Conservation (phyloP, 352 stramenopile genomes). For the Plasmopara muralis region DNA sequence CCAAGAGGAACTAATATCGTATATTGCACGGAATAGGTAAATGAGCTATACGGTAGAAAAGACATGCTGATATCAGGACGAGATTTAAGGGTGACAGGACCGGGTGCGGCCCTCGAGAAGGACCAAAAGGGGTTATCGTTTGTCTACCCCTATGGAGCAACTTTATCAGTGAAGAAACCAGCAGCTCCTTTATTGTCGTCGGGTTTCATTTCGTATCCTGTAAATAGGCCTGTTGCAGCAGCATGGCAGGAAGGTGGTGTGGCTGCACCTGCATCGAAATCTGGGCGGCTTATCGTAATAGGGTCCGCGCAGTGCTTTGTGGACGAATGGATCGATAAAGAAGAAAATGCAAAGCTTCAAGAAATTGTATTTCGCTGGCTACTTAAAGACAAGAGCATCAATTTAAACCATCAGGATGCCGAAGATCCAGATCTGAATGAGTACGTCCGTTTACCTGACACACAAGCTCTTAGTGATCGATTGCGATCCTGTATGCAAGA, state of each 20-base stretch:
- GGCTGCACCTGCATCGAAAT: slow-evolving; percentile 39
- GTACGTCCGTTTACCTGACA: slow-evolving; percentile 90
- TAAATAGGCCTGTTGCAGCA: slow-evolving; percentile 90
- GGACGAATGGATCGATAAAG: slow-evolving; percentile 94
- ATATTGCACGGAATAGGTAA: slow-evolving; percentile 24
- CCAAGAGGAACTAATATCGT: neutral
- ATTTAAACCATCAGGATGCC: slow-evolving; percentile 57
- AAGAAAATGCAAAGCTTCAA: slow-evolving; percentile 90
- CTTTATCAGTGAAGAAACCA: slow-evolving; percentile 90
- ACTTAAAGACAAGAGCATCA: slow-evolving; percentile 74
- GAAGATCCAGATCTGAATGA: slow-evolving; percentile 85
- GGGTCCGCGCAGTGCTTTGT: slow-evolving; percentile 91
- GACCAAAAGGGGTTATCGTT: slow-evolving; percentile 88
- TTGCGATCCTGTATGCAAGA: slow-evolving; percentile 94
- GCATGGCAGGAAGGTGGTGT: slow-evolving; percentile 82
- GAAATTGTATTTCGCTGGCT: slow-evolving; percentile 93
- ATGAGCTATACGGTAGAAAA: slow-evolving; percentile 63
- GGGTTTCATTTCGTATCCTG: slow-evolving; percentile 92
- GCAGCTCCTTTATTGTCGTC: slow-evolving; percentile 81
- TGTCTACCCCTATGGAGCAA: slow-evolving; percentile 93
- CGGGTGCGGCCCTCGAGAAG: slow-evolving; percentile 51
- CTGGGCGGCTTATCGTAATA: slow-evolving; percentile 80
- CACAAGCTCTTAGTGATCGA: slow-evolving; percentile 87
- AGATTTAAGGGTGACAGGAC: slow-evolving; percentile 21
- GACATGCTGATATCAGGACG: slow-evolving; percentile 33